Evolutionary conservation across 495 filamentous ascomycete genomes (phyloP).

Genomic region (Echria macrotheca): DNA sequence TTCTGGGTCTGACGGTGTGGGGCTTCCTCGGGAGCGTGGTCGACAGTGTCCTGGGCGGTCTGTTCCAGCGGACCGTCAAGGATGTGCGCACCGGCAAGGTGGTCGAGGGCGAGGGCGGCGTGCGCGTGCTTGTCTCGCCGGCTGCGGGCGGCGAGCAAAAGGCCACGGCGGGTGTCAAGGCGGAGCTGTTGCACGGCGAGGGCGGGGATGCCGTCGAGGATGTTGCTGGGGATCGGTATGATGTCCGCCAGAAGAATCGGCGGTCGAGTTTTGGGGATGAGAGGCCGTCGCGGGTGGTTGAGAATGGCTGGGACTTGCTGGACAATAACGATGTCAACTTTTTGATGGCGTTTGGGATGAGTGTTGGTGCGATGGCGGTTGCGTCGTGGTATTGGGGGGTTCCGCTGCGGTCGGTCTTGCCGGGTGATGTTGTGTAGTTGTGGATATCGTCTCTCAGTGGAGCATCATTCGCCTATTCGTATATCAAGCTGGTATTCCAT

Average conservation of each 20-base stretch:
- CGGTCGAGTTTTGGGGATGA: slow-evolving; percentile 46
- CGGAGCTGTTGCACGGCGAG: slow-evolving; percentile 28
- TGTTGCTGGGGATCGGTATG: slow-evolving; percentile 29
- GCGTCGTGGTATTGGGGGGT: slow-evolving; percentile 49
- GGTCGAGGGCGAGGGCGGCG: slow-evolving; percentile 80
- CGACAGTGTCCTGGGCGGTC: slow-evolving; percentile 80
- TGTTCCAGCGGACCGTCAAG: slow-evolving; percentile 81
- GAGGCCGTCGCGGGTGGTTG: slow-evolving; percentile 64
- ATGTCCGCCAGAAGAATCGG: slow-evolving; percentile 38
- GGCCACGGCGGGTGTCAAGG: slow-evolving; percentile 34
- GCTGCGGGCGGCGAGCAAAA: slow-evolving; percentile 13
- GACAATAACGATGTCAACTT: slow-evolving; percentile 95
- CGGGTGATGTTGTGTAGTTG: background rate
- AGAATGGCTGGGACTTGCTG: slow-evolving; percentile 68
- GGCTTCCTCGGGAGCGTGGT: slow-evolving; percentile 74
- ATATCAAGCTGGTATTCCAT: too few species aligned
- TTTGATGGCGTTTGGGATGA: slow-evolving; percentile 79
- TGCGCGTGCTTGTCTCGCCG: slow-evolving; percentile 56
- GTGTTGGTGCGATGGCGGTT: slow-evolving; percentile 67
- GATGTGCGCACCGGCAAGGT: slow-evolving; percentile 80
- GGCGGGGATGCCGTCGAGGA: slow-evolving; percentile 32
- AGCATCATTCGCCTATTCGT: too few species aligned
- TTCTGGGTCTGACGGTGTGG: slow-evolving; percentile 59
- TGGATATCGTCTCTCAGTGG: too few species aligned
- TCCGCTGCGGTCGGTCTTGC: slow-evolving; percentile 16